Evolutionary conservation across 2,329 filamentous ascomycete genomes (phyloP), one percentile per base, ranked within the genome.

Genomic region (Thelonectria rubi): DNA sequence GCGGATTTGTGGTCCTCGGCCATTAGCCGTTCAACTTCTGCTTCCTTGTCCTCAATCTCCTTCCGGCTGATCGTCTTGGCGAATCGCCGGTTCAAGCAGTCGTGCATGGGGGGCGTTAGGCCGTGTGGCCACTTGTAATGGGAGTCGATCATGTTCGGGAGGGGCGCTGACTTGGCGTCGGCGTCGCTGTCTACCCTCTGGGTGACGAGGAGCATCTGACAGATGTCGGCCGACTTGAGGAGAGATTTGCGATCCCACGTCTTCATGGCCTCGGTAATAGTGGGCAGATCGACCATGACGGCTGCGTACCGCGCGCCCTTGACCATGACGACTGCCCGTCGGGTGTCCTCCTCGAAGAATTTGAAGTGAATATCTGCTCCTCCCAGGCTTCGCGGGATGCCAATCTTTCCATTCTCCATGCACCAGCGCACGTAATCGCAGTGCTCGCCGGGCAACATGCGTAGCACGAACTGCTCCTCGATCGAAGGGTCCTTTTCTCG

Each of bases 261-360:
- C 81, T 97, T 97, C 90, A 95, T 93, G 8, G 89, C 90, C 74
- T 97, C 93, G 5, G 94, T 89, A 60, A 97, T 91, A 62, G 91
- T 95, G 0, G 93, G 93, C 32, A 97, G 79, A 69, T 96, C 93
- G 9, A 97, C 89, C 75, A 97, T 82, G 18, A 89, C 86, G 21
- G 91, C 92, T 0, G 91, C 93, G 74, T 92, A 97, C 50, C 86
- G 82, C 53, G 86, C 85, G 5, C 88, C 88, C 64, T 88, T 86
- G 63, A 97, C 84, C 3, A 82, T 87, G 34, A 97, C 77, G 64
- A 92, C 81, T 1, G 91, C 89, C n/a, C 93, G 86, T 53, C 92
- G 85, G 43, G 89, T 87, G 50, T 92, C 91, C 51, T 81, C 80
- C 68, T 91, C 88, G 49, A 97, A 85, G 74, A 97, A 96, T 65